Percentiles rank a stretch among this genome's conserved stretches.
Conservation (phyloP, 306 rosid species). For the Rosa persica region DNA sequence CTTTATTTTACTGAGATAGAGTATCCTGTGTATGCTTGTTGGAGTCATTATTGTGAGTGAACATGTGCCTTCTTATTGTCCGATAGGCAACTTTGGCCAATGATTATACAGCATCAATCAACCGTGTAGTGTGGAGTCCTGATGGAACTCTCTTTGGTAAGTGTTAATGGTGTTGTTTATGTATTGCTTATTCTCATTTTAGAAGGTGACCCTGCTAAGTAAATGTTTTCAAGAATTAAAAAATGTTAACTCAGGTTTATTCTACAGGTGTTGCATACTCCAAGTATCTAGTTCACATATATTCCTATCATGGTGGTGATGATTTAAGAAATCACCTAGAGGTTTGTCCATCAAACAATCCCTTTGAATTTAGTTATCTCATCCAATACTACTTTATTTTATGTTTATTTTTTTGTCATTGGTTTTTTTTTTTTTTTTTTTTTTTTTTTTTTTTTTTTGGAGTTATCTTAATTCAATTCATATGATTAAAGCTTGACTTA, state of each 20-base stretch:
- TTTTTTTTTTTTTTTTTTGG: not conserved
- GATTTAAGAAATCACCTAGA: conserved; percentile 84
- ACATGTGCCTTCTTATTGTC: conserved; percentile 28
- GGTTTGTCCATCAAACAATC: conserved; percentile 53
- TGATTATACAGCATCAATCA: conserved; percentile 79
- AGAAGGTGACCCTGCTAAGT: not conserved
- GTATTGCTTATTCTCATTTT: conserved; percentile 7
- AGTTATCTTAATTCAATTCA: not conserved
- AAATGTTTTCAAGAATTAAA: not conserved
- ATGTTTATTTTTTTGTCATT: too few species aligned
- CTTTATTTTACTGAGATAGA: conserved; percentile 12
- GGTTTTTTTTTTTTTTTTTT: not conserved
- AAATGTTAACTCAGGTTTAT: conserved; percentile 15
- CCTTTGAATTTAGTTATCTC: conserved; percentile 21
- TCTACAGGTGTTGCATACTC: conserved; percentile 97
- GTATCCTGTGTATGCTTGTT: conserved; percentile 15
- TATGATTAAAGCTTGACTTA: conserved; percentile 4
- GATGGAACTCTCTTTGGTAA: conserved; percentile 88
- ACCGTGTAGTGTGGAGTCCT: conserved; percentile 97
- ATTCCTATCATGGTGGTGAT: conserved; percentile 86
- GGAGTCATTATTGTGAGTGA: conserved; percentile 22
- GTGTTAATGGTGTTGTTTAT: conserved; percentile 24
- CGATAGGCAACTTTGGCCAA: conserved; percentile 68
- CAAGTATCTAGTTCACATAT: conserved; percentile 89
- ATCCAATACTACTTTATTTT: not conserved